Evolutionary conservation across 1,284 basidiomycete species (phyloP).

Genomic region (Trichosporon coremiiforme): DNA sequence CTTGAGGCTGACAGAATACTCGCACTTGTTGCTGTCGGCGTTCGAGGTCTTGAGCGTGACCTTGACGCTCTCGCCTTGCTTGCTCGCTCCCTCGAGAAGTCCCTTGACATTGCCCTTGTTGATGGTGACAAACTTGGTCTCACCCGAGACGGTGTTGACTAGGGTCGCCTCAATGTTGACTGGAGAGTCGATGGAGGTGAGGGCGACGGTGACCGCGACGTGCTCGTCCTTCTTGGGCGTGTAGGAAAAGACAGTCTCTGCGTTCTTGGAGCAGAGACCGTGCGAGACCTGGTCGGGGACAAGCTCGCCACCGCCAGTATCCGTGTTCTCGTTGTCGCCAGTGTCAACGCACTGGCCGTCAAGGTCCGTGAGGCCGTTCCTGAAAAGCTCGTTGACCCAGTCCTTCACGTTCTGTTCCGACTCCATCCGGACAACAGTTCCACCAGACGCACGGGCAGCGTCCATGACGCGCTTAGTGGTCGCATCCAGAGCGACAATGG

Average conservation of each 20-base stretch:
- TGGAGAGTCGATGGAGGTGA: conserved; percentile 20
- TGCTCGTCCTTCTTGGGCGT: conserved; percentile 12
- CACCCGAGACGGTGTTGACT: conserved; percentile 21
- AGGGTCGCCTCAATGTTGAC: conserved; percentile 7
- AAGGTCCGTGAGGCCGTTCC: conserved; percentile 24
- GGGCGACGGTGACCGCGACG: conserved; percentile 14
- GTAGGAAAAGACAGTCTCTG: conserved; percentile 21
- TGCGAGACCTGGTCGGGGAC: conserved; percentile 5
- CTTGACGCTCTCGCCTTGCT: conserved; percentile 11
- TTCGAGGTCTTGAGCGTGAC: conserved; percentile 18
- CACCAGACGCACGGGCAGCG: conserved; percentile 13
- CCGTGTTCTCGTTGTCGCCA: conserved; percentile 8
- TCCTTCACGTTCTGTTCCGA: neutral
- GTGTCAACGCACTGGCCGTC: conserved; percentile 20
- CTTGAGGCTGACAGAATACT: conserved; percentile 19
- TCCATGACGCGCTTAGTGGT: neutral
- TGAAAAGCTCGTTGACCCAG: conserved; percentile 16
- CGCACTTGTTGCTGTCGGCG: conserved; percentile 19
- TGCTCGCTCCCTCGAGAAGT: neutral
- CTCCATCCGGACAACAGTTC: neutral
- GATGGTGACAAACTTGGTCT: neutral
- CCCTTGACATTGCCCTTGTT: conserved; percentile 8
- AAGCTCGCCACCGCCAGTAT: neutral
- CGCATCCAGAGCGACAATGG: too few species aligned
- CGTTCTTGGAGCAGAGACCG: conserved; percentile 25